Evolutionary conservation across 2,329 filamentous ascomycete species (phyloP), one percentile per base, ranked within the genome.

Genomic region (Colletotrichum sp.): DNA sequence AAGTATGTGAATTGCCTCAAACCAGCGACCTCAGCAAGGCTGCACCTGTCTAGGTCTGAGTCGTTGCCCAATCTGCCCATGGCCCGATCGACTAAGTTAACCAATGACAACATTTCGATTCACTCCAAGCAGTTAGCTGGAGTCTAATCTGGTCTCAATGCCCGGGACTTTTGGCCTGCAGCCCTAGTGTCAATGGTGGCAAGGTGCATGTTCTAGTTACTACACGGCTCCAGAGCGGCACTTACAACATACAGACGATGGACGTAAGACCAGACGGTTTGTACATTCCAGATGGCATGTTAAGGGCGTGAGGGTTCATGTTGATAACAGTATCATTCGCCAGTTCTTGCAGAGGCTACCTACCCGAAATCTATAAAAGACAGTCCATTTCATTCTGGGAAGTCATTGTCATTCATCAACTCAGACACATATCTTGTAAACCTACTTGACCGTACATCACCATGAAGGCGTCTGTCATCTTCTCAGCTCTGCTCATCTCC

Each of bases 391-490:
- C 9, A 15, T 18, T 21, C 10, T 6, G 2, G 10, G 15, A 36
- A 44, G 18, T 3, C 21, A 5, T 36, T 13, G 36, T 52, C 12
- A 30, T 15, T 24, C 32, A 16, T n/a, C 18, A n/a, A 32, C 1
- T 24, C n/a, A 49, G 32, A 32, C 57, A 21, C 24, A 18, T 6
- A 16, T n/a, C 4, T 34, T 32, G 24, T 18, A 49, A 15, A 65
- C 12, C 18, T 7, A 9, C 21, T 34, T 34, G 15, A 36, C 3
- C 15, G 1, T 21, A 34, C 7, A 16, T 52, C 24, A 66, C 2
- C 9, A 76, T 76, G 71, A 76, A 62, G 59, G 16, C 13, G 21
- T 74, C 74, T 8, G 18, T 32, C 15, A 5, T 76, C 10, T 49
- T 75, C 18, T 66, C 71, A 8, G 52, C 65, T 9, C 49, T 76